Percentiles rank a stretch among this genome's conserved stretches.
phyloP scores from a whole-genome alignment of 2,329 filamentous ascomycete genomes.

The Pleomassaria siparia region DNA sequence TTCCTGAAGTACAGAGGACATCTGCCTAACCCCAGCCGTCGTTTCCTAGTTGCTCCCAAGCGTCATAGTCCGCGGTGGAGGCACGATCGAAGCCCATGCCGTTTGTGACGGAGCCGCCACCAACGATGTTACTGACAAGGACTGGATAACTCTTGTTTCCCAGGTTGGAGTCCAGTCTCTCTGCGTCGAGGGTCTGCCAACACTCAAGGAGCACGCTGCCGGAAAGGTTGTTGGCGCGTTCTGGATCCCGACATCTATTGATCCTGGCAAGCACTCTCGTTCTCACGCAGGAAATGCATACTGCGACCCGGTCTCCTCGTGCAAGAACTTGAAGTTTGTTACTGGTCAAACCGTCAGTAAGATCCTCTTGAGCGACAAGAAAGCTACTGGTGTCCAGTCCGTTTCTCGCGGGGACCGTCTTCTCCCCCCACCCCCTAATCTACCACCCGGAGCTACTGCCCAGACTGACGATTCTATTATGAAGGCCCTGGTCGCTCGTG shows the following conservation, averaged over 20 bases:
- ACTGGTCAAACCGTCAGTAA: constrained; percentile 51
- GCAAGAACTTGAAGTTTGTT: constrained; percentile 51
- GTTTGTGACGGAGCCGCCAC: constrained; percentile 36
- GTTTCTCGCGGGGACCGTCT: constrained; percentile 44
- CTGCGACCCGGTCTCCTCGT: constrained; percentile 34
- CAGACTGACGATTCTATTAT: constrained; percentile 11
- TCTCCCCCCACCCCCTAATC: constrained; percentile 57
- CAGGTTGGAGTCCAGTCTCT: constrained; percentile 8
- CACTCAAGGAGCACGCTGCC: constrained; percentile 11
- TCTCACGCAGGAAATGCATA: constrained; percentile 43
- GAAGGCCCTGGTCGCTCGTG: constrained; percentile 3
- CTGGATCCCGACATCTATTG: constrained; percentile 29
- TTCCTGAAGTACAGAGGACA: constrained; percentile 23
- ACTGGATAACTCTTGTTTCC: constrained; percentile 13
- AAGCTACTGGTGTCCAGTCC: neutral
- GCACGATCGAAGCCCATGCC: constrained; percentile 37
- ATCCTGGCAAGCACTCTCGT: constrained; percentile 23
- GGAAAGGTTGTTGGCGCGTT: constrained; percentile 29
- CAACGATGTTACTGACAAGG: constrained; percentile 23
- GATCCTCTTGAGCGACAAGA: constrained; percentile 28
- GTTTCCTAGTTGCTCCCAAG: constrained; percentile 60
- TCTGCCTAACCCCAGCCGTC: constrained; percentile 44
- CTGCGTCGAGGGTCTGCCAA: constrained; percentile 8
- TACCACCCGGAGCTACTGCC: constrained; percentile 4
- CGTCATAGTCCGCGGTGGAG: constrained; percentile 44